A percentile compares a stretch with the other conserved stretches of the same genome.
These are phyloP conservation scores for Curvularia sp. DNA, from an alignment of 2,329 filamentous ascomycete genomes.

Conservation along the genomic window DNA sequence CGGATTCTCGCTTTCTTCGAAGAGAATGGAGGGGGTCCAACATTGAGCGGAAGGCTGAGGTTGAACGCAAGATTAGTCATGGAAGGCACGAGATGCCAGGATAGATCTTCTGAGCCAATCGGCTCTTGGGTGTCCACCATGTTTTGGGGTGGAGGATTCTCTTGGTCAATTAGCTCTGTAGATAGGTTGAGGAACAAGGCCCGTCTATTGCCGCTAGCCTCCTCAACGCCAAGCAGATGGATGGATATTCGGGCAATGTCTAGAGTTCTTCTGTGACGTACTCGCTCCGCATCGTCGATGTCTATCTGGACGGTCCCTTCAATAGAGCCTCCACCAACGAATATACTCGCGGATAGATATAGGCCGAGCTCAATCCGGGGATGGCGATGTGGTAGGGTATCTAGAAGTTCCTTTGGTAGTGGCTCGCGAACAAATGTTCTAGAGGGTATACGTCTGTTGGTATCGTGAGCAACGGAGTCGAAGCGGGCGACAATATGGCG, in stretches of 20 bases:
- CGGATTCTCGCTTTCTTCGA: conserved; percentile 61
- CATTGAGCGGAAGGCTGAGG: conserved; percentile 61
- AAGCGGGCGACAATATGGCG: conserved; percentile 53
- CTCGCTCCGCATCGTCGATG: conserved; percentile 57
- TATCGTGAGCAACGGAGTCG: conserved; percentile 55
- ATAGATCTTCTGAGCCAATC: conserved; percentile 49
- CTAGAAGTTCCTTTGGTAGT: conserved; percentile 58
- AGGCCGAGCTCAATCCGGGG: conserved; percentile 58
- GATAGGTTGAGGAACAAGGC: conserved; percentile 61
- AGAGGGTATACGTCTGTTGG: conserved; percentile 54
- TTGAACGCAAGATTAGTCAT: conserved; percentile 59
- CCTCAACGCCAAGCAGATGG: conserved; percentile 62
- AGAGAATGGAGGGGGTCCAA: conserved; percentile 62
- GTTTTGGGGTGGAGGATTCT: conserved; percentile 59
- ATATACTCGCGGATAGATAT: conserved; percentile 60
- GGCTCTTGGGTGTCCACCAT: conserved; percentile 58
- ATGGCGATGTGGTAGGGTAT: conserved; percentile 59
- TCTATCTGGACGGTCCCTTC: conserved; percentile 60
- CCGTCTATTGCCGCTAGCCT: conserved; percentile 55
- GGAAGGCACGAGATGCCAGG: conserved; percentile 60
- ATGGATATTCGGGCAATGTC: conserved; percentile 59
- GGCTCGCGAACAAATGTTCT: conserved; percentile 59
- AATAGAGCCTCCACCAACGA: conserved; percentile 63
- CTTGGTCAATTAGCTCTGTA: conserved; percentile 59
- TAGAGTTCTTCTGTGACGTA: conserved; percentile 54